Base-by-base conservation (phyloP, 192 early-diverging fungal genomes). In the Coemansia sp. region DNA sequence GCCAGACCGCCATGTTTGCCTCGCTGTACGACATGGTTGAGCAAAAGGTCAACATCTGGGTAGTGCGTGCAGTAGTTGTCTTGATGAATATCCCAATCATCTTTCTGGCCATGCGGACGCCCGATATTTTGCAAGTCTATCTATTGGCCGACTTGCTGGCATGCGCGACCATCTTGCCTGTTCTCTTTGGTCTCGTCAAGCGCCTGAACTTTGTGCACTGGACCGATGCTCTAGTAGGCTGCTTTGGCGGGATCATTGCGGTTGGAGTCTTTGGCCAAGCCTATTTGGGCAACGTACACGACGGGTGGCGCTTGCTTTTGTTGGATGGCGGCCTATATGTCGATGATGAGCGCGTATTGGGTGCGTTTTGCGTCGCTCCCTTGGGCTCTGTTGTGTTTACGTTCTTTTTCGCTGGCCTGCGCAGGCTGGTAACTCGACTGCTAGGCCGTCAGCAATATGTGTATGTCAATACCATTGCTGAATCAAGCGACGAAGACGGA, bases 111-210 rank as follows among this genome's bases (percentile, higher is more conserved):
- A 70, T 88, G 68, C 75, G 81, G 24, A 81, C 85, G 7, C 84
- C 85, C 45, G 84, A 88, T 67, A 87, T 88, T 45, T 79, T 88
- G 44, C 81, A 84, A 44, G 79, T 89, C 11, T 89, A 86, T 64
- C 60, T 89, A 62, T 70, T 88, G 41, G 88, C 86, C n/a, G 87
- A 89, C 71, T 62, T 89, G 54, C 69, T 89, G 59, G 87, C 86
- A 41, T 74, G 79, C 59, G 85, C 87, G 13, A 88, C 85, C 53
- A 73, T 86, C 19, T 45, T 88, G 4, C 88, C 88, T 4, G 70
- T 89, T 29, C 57, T 89, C 44, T 50, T 85, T 36, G 88, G 88
- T 0, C 73, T 89, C 36, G 59, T 84, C 29, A 62, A 50, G 24
- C 74, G 74, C 9, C 67, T 86, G 4, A 77, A 86, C 59, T 88